Conservation (phyloP, 768 basidiomycete genomes). For the Auricularia sp. region DNA sequence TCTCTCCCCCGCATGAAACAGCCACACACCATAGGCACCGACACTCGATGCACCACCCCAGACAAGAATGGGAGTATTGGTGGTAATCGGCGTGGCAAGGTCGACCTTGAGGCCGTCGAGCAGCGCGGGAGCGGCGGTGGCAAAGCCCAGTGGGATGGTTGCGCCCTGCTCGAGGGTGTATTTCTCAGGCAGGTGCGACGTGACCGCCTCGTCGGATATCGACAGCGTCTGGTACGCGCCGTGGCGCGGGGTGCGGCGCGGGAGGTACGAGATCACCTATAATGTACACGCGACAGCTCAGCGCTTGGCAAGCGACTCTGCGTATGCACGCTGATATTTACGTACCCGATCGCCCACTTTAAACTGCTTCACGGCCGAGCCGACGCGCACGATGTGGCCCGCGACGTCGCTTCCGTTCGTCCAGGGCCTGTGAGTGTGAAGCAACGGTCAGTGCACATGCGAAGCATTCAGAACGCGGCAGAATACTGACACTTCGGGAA, state of each 20-base stretch:
- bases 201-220: not conserved
- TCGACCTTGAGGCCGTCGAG: not conserved
- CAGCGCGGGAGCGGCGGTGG: constrained; percentile 5
- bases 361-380: constrained; percentile 9
- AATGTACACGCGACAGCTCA: not conserved
- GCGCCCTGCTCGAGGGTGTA: constrained; percentile 6
- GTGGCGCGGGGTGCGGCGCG: constrained; percentile 1
- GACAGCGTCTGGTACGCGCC: constrained; percentile 5
- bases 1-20: too few species aligned
- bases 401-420: constrained; percentile 8
- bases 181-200: not conserved
- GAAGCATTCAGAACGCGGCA: too few species aligned
- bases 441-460: not conserved
- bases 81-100: not conserved
- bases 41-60: not conserved
- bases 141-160: constrained; percentile 5
- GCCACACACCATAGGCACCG: not conserved
- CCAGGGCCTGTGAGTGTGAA: constrained; percentile 1
- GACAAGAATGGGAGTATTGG: not conserved
- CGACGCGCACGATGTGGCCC: constrained; percentile 8
- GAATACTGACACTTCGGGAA: not conserved
- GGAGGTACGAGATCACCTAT: constrained; percentile 1
- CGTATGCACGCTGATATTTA: not conserved
- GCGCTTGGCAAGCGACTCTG: too few species aligned
- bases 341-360: constrained; percentile 9